Evolutionary conservation across 345 rosid genomes (phyloP).

Genomic region (Anastatica hierochuntica): DNA sequence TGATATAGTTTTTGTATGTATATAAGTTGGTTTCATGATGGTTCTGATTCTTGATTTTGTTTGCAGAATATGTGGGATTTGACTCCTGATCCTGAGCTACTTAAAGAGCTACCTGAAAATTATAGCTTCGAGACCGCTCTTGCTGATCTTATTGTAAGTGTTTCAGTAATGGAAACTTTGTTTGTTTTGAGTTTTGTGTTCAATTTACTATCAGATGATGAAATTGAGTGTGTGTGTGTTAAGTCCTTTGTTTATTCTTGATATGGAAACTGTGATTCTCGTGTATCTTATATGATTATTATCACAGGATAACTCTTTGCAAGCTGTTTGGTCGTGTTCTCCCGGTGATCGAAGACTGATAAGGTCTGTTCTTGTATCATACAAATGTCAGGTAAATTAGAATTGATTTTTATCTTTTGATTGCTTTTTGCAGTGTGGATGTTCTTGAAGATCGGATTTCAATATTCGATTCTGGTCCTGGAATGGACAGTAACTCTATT

Average conservation of each 20-base stretch:
- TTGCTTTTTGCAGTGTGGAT: constrained; percentile 37
- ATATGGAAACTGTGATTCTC: not conserved
- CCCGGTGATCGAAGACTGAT: constrained; percentile 35
- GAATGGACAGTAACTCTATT: constrained; percentile 64
- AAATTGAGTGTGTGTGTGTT: not conserved
- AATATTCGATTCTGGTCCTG: constrained; percentile 66
- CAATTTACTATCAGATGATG: too few species aligned
- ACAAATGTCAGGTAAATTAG: not conserved
- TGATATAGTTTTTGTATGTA: constrained; percentile 3
- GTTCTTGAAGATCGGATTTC: constrained; percentile 35
- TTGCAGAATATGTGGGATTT: constrained; percentile 75
- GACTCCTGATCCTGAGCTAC: constrained; percentile 54
- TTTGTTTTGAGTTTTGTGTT: not conserved
- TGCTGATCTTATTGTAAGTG: constrained; percentile 65
- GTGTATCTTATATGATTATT: constrained; percentile 4
- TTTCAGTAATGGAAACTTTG: not conserved
- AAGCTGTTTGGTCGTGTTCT: constrained; percentile 57
- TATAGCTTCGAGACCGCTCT: constrained; percentile 63
- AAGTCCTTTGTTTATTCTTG: not conserved
- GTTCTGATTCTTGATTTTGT: not conserved
- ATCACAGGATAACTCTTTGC: constrained; percentile 65
- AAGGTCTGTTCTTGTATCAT: constrained; percentile 38
- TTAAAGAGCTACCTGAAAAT: constrained; percentile 51
- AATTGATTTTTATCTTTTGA: not conserved
- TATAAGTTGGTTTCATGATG: not conserved